Evolutionary conservation across 202 grass and related monocot species (phyloP), one percentile per base, ranked within the genome.

Genomic region (Brachypodium distachyon): DNA sequence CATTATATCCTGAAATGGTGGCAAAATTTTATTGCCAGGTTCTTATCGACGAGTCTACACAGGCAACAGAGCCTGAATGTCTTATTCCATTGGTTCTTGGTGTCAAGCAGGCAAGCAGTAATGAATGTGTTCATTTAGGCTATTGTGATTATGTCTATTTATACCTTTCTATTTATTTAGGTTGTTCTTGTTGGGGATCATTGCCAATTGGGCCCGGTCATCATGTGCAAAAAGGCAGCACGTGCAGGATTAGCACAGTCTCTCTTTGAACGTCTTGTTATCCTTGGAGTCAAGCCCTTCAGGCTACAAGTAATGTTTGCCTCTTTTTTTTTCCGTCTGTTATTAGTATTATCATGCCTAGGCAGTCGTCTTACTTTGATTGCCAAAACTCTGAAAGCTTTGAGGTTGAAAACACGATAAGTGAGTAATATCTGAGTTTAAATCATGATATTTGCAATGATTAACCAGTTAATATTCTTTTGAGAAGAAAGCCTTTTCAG

Each of bases 161-260:
- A 79, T 60, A 29, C 33, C 38, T 19, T 44, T 70, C 28, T 55
- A 21, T 49, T 71, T 55, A 37, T 81, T 87, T 72, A 99, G 92
- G 96, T 87, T 61, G 92, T 99, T 76, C 96, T 99, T 82, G 96
- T 99, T 54, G 96, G 96, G 67, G 96, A 99, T 80, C 96, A 99
- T 86, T 96, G 96, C 52, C 96, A 99, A 83, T 69, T 99, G n/a
- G 96, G 96, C 47, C 96, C 96, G 61, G 96, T 99, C 32, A 99
- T 96, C 47, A 99, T 99, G 96, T 99, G 96, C 85, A 99, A 99
- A 93, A 99, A 93, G 71, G 96, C 96, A 58, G 96, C 96, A 27
- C 89, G 96, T 60, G 96, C 96, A 60, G 92, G 96, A 31, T 77
- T 99, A 73, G 96, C 96, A 48, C 92, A 93, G 72, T 99, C 96